phyloP scores from a whole-genome alignment of 2,329 filamentous ascomycete genomes.

The Pseudocercospora cruenta region DNA sequence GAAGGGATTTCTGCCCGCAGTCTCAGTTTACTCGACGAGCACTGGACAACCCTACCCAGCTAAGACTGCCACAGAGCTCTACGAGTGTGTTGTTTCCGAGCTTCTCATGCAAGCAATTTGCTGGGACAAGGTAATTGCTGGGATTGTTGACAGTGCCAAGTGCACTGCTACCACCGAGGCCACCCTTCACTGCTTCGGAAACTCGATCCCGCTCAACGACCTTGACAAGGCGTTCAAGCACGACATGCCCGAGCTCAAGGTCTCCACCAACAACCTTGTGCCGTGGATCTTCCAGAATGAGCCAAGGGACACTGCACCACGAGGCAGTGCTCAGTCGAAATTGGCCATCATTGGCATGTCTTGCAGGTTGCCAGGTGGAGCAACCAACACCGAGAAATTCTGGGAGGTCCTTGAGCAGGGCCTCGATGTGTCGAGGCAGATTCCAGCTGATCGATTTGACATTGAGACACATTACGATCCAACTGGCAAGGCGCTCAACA shows the following conservation, averaged over 20 bases:
- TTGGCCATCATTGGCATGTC: conserved; percentile 16
- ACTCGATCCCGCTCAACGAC: conserved; percentile 31
- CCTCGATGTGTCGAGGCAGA: conserved; percentile 14
- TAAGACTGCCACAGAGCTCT: conserved; percentile 28
- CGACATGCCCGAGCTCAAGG: conserved; percentile 10
- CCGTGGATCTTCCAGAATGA: conserved; percentile 12
- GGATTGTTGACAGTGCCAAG: conserved; percentile 25
- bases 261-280: conserved; percentile 9
- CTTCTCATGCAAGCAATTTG: conserved; percentile 34
- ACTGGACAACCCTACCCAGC: conserved; percentile 37
- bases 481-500: conserved; percentile 21
- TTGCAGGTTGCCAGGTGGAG: conserved; percentile 15
- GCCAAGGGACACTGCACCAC: background rate
- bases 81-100: conserved; percentile 28
- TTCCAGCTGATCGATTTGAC: conserved; percentile 23
- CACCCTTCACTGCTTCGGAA: conserved; percentile 27
- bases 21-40: conserved; percentile 41
- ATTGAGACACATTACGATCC: conserved; percentile 22
- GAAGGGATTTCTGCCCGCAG: conserved; percentile 21
- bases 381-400: conserved; percentile 17
- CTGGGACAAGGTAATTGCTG: conserved; percentile 34
- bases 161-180: background rate
- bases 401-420: conserved; percentile 23
- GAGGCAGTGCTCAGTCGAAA: background rate
- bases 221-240: conserved; percentile 22